Base-by-base conservation (phyloP, 371 early-diverging fungal genomes). In the Blakeslea trispora region DNA sequence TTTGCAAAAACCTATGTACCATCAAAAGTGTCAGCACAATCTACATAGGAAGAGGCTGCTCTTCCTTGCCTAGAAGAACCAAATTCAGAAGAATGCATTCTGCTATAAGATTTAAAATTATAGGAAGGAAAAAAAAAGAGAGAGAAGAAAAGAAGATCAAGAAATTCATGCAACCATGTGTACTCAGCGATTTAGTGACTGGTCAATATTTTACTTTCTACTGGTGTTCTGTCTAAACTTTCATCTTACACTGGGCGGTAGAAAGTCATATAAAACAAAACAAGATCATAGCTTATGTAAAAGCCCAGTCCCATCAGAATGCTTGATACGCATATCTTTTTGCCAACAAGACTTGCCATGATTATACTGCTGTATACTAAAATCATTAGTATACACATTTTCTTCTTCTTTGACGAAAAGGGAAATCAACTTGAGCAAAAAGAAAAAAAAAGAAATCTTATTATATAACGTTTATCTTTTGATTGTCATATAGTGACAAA, bases 211-310 rank as follows among this genome's bases (percentile, higher is more conserved):
- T 79, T 31, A 73, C 59, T 50, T 70, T 68, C 21, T 60, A 64
- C 74, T 11, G 89, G 83, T 57, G 69, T 79, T 84, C 82, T 83
- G 21, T 7, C 3, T 28, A 28, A 28, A 28, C 28, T 28, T 7
- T 28, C 28, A 28, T 28, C n/a, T n/a, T n/a, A n/a, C n/a, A n/a
- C n/a, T n/a, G n/a, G n/a, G n/a, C n/a, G 43, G 45, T 2, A 59
- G 50, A 71, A 87, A 88, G 4, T 82, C 76, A 50, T 69, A 67
- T 55, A 88, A 86, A 19, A 89, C 90, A 53, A 81, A 80, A 1
- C 32, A 32, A 32, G 32, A 32, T n/a, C n/a, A n/a, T n/a, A n/a
- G n/a, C n/a, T n/a, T n/a, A n/a, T n/a, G n/a, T n/a, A n/a, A n/a
- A n/a, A n/a, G n/a, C n/a, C n/a, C n/a, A n/a, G n/a, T n/a, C n/a